A percentile compares a stretch with the other conserved stretches of the same genome.
These are phyloP conservation scores for Aristolochia californica DNA, from an alignment of 164 flowering plant species.

Conservation along the genomic window DNA sequence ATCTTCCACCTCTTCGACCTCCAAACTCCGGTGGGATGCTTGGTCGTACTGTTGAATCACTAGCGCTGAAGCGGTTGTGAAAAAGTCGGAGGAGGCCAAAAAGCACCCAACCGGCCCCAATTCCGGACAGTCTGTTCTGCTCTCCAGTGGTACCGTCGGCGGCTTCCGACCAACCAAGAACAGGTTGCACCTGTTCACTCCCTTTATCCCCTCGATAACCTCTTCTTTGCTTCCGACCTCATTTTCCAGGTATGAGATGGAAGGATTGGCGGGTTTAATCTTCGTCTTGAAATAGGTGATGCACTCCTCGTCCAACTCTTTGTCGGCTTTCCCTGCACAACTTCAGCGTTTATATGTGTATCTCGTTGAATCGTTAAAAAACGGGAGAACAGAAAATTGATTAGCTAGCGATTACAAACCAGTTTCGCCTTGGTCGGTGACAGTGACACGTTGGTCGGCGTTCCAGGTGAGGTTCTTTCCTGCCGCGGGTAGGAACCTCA, in stretches of 20 bases:
- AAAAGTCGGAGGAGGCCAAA: conserved; percentile 26
- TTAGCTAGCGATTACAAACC: neutral
- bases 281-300: conserved; percentile 7
- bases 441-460: too few species aligned
- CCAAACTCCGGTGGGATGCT: neutral
- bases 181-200: conserved; percentile 24
- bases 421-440: too few species aligned
- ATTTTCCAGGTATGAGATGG: conserved; percentile 20
- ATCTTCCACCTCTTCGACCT: conserved; percentile 12
- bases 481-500: conserved; percentile 15
- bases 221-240: conserved; percentile 19
- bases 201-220: conserved; percentile 8
- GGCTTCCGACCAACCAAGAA: conserved; percentile 42
- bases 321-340: conserved; percentile 2
- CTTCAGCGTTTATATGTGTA: neutral
- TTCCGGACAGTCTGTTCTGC: conserved; percentile 31
- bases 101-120: conserved; percentile 39
- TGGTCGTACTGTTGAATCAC: conserved; percentile 39
- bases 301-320: conserved; percentile 10
- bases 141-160: conserved; percentile 7
- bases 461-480: conserved; percentile 7
- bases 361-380: neutral
- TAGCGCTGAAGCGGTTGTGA: conserved; percentile 31
- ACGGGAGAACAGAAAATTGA: neutral
- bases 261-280: neutral